Evolutionary conservation across 2,329 filamentous ascomycete genomes (phyloP), one percentile per base, ranked within the genome.

Genomic region (Fusarium sp.): DNA sequence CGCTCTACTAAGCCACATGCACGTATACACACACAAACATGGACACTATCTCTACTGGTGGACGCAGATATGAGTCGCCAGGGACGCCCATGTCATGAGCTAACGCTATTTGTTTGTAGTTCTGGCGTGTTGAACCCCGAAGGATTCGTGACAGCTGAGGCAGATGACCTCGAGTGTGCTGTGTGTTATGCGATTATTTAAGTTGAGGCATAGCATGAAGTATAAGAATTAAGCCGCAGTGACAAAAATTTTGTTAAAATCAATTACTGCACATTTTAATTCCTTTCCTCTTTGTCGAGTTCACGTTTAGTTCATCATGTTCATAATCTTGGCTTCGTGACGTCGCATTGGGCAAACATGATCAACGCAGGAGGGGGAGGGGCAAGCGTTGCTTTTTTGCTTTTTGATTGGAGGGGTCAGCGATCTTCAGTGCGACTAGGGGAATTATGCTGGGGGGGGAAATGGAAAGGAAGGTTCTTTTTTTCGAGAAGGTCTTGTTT

Each of bases 91-190:
- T 68, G 49, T 42, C 42, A 28, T 32, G 50, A 30, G 46, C 51
- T 68, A 26, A 26, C 24, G 24, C 11, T 26, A 50, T 38, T 32
- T 26, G 55, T 56, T 51, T 14, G 11, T 36, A 30, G 36, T 51
- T 57, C 48, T 60, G 53, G 56, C 44, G 66, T 63, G 20, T 59
- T 59, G 58, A 61, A 44, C 50, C 58, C 69, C 69, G 69, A 62
- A 56, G 62, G 67, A 72, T 65, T 67, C 69, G 69, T 67, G 69
- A 56, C 65, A 70, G 63, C 57, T 40, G 50, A 52, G 51, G 44
- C 49, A 57, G 28, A 69, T 69, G 68, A 70, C 65, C 43, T 46
- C 49, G 23, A 26, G 20, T 54, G 44, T 28, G 39, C 17, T 32
- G 48, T 50, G 21, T 6, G n/a, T 45, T 36, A 34, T 46, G 39